These are phyloP conservation scores for Fusarium sp. DNA, from an alignment of 2,329 filamentous ascomycete species.

Conservation along the genomic window DNA sequence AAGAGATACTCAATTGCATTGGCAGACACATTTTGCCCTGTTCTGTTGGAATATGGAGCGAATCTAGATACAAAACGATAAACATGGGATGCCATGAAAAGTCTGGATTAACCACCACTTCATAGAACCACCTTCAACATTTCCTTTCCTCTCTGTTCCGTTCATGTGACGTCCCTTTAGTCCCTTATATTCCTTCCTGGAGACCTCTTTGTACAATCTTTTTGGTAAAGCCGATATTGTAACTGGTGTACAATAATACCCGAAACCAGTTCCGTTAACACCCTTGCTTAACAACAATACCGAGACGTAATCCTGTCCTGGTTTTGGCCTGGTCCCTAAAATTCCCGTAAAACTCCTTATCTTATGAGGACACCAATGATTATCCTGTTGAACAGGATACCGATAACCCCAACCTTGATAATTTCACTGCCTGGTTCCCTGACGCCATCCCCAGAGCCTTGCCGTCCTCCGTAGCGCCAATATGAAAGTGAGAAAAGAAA, in stretches of 20 bases:
- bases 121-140: neutral
- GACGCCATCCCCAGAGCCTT: slow-evolving; percentile 37
- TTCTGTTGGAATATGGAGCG: neutral
- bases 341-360: slow-evolving; percentile 10
- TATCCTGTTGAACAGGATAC: slow-evolving; percentile 6
- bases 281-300: slow-evolving; percentile 27
- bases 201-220: neutral
- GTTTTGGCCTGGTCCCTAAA: slow-evolving; percentile 30
- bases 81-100: neutral
- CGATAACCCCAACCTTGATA: neutral
- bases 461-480: slow-evolving; percentile 29
- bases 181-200: neutral
- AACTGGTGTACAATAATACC: neutral
- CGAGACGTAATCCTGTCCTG: slow-evolving; percentile 31
- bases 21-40: neutral
- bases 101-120: slow-evolving; percentile 26
- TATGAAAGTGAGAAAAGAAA: neutral
- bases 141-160: neutral
- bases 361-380: neutral
- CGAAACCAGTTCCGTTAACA: slow-evolving; percentile 2
- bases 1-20: neutral
- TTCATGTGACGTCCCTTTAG: neutral
- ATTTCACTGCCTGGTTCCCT: slow-evolving; percentile 9
- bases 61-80: neutral
- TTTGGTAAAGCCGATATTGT: neutral